Evolutionary conservation across 208 protist species (phyloP).

Genomic region (Tritrichomonas foetus): DNA sequence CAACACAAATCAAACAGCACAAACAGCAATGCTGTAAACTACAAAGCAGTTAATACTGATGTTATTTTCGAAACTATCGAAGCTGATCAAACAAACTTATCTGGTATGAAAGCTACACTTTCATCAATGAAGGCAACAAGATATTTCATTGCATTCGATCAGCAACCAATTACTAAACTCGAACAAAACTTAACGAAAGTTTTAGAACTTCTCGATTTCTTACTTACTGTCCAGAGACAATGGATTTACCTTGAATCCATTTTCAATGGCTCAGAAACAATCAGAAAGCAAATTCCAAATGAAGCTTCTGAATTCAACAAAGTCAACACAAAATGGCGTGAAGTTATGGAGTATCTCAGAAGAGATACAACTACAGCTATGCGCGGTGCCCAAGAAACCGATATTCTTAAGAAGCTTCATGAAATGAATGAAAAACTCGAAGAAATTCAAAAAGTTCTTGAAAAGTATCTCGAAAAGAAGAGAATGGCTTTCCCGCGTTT

Average conservation of each 20-base stretch:
- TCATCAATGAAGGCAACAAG: constrained; percentile 74
- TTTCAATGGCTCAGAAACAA: constrained; percentile 91
- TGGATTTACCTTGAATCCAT: constrained; percentile 94
- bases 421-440: constrained; percentile 82
- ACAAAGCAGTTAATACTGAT: constrained; percentile 77
- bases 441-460: constrained; percentile 88
- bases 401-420: constrained; percentile 65
- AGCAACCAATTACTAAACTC: constrained; percentile 77
- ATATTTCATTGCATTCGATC: constrained; percentile 82
- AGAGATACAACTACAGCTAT: constrained; percentile 29
- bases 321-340: constrained; percentile 83
- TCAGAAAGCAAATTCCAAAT: constrained; percentile 86
- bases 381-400: background rate
- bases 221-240: constrained; percentile 85
- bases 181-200: constrained; percentile 82
- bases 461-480: constrained; percentile 88
- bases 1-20: constrained; percentile 66
- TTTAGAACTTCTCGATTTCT: constrained; percentile 72
- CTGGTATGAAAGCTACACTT: constrained; percentile 65
- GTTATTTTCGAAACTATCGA: constrained; percentile 80
- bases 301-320: constrained; percentile 85
- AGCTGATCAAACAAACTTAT: constrained; percentile 79
- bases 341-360: constrained; percentile 57
- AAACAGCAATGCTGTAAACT: constrained; percentile 64
- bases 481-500: constrained; percentile 87